These are phyloP conservation scores for Lipomyces sp. DNA, from an alignment of 805 yeast genomes.

Conservation along the genomic window DNA sequence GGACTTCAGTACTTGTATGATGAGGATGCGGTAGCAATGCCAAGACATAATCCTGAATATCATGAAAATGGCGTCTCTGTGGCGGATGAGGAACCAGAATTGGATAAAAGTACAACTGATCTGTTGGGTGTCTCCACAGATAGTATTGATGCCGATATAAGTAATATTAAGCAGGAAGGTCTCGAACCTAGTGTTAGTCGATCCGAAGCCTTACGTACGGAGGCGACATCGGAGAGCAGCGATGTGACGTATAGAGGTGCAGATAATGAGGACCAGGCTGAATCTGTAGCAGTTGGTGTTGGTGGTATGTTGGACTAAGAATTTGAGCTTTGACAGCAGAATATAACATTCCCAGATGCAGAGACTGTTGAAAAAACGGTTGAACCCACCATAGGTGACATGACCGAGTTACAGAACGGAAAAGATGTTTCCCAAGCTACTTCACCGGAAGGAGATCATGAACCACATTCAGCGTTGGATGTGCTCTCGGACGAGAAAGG, in stretches of 20 bases:
- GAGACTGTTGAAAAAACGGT: background rate
- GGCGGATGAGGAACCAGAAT: background rate
- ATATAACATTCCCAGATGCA: background rate
- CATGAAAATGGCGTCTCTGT: background rate
- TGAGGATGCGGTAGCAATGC: slow-evolving; percentile 1
- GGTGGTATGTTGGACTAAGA: background rate
- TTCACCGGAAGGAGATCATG: background rate
- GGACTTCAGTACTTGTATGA: slow-evolving; percentile 22
- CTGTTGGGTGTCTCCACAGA: background rate
- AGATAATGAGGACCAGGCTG: background rate
- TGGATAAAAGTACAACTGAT: slow-evolving; percentile 3
- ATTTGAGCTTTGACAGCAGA: background rate
- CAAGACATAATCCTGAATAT: background rate
- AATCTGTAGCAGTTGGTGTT: background rate
- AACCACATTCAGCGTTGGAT: background rate
- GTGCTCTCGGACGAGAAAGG: background rate
- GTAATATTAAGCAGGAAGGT: background rate
- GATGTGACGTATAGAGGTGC: background rate
- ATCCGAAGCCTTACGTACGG: background rate
- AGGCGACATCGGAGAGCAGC: background rate
- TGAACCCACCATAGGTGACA: background rate
- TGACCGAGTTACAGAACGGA: background rate
- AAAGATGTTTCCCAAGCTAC: background rate
- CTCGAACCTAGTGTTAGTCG: background rate
- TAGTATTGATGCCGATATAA: slow-evolving; percentile 7